phyloP scores from a whole-genome alignment of 768 basidiomycete species.

The Termitomyces sp. region DNA sequence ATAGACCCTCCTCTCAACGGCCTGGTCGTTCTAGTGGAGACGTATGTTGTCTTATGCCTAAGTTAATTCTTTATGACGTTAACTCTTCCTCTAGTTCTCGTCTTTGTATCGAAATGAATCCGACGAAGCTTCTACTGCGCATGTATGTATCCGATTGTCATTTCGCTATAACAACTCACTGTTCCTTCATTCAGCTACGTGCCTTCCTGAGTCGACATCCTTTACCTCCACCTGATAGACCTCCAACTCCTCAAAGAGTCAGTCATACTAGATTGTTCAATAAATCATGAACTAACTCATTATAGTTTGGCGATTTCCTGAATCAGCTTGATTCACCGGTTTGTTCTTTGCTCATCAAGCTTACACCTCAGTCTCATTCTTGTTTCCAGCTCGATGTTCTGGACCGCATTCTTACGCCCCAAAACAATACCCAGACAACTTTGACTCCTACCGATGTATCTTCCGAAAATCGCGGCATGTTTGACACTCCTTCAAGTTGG shows the following conservation, averaged over 20 bases:
- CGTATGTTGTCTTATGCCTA: not conserved
- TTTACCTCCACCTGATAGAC: not conserved
- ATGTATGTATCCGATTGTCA: not conserved
- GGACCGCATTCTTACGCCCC: not conserved
- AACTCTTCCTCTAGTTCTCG: not conserved
- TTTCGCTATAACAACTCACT: not conserved
- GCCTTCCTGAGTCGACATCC: slow-evolving; percentile 1
- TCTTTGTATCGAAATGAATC: not conserved
- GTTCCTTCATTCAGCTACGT: not conserved
- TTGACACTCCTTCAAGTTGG: not conserved
- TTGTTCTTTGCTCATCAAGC: not conserved
- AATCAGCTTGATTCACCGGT: not conserved
- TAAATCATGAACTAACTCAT: not conserved
- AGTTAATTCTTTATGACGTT: not conserved
- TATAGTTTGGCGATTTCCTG: not conserved
- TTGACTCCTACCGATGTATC: not conserved
- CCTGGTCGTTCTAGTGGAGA: not conserved
- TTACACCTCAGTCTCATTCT: not conserved
- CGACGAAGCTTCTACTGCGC: not conserved
- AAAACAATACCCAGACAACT: not conserved
- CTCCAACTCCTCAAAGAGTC: not conserved
- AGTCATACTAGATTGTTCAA: not conserved
- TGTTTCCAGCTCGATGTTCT: not conserved
- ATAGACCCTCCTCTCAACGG: not conserved
- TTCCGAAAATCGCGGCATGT: not conserved